Conservation (phyloP, 148 eudicot species). For the Polygonum maritimum region DNA sequence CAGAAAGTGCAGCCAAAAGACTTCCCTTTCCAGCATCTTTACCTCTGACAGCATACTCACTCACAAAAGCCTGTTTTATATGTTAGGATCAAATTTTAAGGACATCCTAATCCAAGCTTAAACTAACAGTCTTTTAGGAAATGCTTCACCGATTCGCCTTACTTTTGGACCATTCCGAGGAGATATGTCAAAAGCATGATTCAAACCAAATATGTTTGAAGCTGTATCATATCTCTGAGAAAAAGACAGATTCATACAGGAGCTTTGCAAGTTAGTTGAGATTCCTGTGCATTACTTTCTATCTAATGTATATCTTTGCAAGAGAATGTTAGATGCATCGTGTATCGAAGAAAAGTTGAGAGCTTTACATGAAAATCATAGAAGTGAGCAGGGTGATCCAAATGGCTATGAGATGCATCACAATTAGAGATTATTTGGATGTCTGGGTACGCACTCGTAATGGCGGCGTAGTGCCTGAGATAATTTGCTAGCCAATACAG, state of each 20-base stretch:
- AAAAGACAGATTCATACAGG: conserved; percentile 7
- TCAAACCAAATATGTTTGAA: conserved; percentile 39
- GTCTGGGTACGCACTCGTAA: conserved; percentile 70
- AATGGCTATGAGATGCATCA: conserved; percentile 45
- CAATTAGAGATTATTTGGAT: conserved; percentile 75
- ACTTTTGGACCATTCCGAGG: conserved; percentile 78
- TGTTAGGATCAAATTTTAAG: conserved; percentile 7
- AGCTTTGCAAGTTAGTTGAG: not conserved
- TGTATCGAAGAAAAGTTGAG: conserved; percentile 10
- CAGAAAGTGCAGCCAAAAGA: conserved; percentile 76
- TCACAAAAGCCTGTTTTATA: conserved; percentile 77
- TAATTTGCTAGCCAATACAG: conserved; percentile 48
- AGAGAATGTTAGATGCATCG: not conserved
- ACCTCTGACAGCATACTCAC: conserved; percentile 84
- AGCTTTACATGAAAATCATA: conserved; percentile 82
- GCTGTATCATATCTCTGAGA: conserved; percentile 53
- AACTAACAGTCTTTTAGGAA: not conserved
- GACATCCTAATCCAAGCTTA: not conserved
- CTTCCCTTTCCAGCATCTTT: conserved; percentile 59
- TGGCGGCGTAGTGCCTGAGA: conserved; percentile 61
- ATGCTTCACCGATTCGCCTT: conserved; percentile 11
- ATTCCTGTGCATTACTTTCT: not conserved
- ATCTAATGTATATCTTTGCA: not conserved
- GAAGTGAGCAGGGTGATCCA: conserved; percentile 84
- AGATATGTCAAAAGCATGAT: conserved; percentile 48